Evolutionary conservation across 2,329 filamentous ascomycete genomes (phyloP), one percentile per base, ranked within the genome.

Genomic region (Lasiodiplodia sp.): DNA sequence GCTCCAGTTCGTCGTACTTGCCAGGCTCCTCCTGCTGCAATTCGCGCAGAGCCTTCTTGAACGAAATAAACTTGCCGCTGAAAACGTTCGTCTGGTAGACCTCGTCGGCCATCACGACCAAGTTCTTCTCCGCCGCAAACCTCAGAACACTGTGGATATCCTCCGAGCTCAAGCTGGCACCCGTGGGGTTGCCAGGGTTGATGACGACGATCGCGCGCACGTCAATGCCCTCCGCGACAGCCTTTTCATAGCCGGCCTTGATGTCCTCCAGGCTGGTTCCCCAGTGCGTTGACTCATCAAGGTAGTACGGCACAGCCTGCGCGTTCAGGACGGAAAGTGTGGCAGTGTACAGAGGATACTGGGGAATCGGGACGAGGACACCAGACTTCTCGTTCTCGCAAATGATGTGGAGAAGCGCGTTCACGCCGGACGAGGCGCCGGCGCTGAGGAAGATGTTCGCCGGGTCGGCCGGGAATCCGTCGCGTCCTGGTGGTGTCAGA

Each of bases 21-120:
- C 89, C 92, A 31, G 82, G 87, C n/a, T 78, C 70, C 66, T 79
- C 79, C 79, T 91, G 85, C 81, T 98, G 95, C 75, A 98, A 84
- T 74, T 91, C 86, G 71, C 94, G 89, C 63, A 99, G 88, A 51
- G 91, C 90, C 75, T 92, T 90, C 85, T 98, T 98, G 90, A 99
- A 98, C 76, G 92, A 96, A 83, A 92, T 89, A 85, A 99, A 99
- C 79, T 95, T 87, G 80, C 96, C 96, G 71, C 92, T 85, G 83
- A 99, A 99, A 75, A 99, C 92, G 81, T 99, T 99, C 78, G 96
- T 98, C 84, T 99, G 96, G 88, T 99, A 99, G 47, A 99, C 96
- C 82, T 99, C 96, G 77, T 99, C 96, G 65, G 96, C 96, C 76
- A 99, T 88, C 72, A 98, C 86, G 68, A 98, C 94, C 31, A 99